A percentile compares a stretch with the other conserved stretches of the same genome.
Conservation (phyloP, 1,139 yeast species). For the Saccharomyces hybrid region DNA sequence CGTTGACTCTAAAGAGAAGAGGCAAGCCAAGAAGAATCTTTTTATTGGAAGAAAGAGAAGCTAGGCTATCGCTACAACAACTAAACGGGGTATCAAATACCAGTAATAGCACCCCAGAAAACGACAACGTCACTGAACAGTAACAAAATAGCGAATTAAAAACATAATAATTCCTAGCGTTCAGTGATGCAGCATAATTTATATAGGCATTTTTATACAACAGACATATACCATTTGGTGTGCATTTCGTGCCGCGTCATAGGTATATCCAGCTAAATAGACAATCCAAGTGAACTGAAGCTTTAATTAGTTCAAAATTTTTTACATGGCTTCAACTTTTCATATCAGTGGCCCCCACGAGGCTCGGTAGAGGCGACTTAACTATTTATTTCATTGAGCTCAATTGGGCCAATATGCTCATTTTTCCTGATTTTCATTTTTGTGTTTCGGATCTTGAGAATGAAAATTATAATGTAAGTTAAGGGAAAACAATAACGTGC, state of each 20-base stretch:
- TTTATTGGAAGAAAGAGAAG: constrained; percentile 12
- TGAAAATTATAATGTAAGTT: too few relatives aligned
- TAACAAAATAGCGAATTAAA: not conserved
- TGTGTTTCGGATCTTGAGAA: too few relatives aligned
- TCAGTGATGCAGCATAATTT: not conserved
- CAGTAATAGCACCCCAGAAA: not conserved
- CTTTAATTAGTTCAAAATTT: not conserved
- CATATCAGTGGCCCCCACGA: too few relatives aligned
- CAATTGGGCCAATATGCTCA: too few relatives aligned
- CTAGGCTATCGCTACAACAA: not conserved
- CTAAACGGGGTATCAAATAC: not conserved
- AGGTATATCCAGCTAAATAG: not conserved
- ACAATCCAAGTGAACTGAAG: not conserved
- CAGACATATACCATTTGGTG: not conserved
- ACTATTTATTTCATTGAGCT: not conserved
- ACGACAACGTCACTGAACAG: not conserved
- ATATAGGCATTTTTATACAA: not conserved
- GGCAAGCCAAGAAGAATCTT: constrained; percentile 18
- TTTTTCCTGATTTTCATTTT: too few relatives aligned
- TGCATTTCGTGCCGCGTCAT: not conserved
- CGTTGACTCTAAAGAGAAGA: constrained; percentile 13
- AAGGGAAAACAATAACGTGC: not conserved
- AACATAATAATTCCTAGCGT: not conserved
- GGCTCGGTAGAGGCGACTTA: too few relatives aligned
- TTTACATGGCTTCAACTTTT: too few relatives aligned